Evolutionary conservation across 2,329 filamentous ascomycete genomes (phyloP).

Genomic region (Purpureocillium lavendulum): DNA sequence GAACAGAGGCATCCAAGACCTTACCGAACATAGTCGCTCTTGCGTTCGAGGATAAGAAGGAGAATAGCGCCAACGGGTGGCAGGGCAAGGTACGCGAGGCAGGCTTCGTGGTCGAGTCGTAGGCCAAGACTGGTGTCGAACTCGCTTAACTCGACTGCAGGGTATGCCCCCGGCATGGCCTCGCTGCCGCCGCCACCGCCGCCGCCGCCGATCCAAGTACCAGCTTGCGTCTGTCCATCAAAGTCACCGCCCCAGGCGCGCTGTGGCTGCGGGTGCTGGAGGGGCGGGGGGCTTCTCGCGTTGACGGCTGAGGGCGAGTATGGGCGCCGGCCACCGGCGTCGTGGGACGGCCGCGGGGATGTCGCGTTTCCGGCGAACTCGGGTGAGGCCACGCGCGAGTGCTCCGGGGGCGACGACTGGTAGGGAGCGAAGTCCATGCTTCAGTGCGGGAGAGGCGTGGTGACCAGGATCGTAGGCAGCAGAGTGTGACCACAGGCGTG

Average conservation of each 20-base stretch:
- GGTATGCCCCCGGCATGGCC: slow-evolving; percentile 28
- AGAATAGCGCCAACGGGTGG: slow-evolving; percentile 82
- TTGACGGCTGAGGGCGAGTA: slow-evolving; percentile 36
- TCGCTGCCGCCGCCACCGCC: slow-evolving; percentile 9
- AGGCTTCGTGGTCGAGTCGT: slow-evolving; percentile 82
- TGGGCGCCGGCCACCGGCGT: slow-evolving; percentile 42
- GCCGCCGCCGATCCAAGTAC: slow-evolving; percentile 10
- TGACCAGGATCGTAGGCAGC: no score
- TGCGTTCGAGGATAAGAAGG: slow-evolving; percentile 78
- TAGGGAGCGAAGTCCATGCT: slow-evolving; percentile 97
- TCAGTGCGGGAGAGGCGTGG: no score
- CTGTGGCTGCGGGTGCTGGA: slow-evolving; percentile 46
- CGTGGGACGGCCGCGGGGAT: slow-evolving; percentile 48
- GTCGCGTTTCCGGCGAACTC: slow-evolving; percentile 20
- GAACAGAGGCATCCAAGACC: slow-evolving; percentile 14
- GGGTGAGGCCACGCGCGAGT: slow-evolving; percentile 71
- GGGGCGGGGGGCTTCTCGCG: slow-evolving; percentile 31
- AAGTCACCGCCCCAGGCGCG: slow-evolving; percentile 37
- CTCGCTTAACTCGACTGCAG: slow-evolving; percentile 54
- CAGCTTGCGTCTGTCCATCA: slow-evolving; percentile 24
- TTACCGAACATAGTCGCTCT: slow-evolving; percentile 93
- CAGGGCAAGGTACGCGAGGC: slow-evolving; percentile 75
- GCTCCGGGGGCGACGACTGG: slow-evolving; percentile 84
- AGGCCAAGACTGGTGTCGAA: slow-evolving; percentile 89
- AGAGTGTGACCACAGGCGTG: no score